Conservation (phyloP, 345 rosid species). For the Salix koriyanagi region DNA sequence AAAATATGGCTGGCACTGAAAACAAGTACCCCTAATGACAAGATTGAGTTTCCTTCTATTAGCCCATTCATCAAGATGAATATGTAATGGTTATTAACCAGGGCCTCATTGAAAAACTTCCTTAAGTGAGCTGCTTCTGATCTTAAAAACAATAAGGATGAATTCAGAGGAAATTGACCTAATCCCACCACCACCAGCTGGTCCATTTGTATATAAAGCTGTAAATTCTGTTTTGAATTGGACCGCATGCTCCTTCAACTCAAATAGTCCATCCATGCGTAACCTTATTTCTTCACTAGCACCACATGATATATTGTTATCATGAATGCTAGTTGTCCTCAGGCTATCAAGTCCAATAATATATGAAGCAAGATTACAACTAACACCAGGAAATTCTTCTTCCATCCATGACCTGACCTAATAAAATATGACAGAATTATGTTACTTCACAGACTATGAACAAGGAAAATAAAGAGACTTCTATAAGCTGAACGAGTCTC, state of each 20-base stretch:
- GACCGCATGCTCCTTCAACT: conserved; percentile 60
- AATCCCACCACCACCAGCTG: conserved; percentile 95
- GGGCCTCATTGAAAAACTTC: not conserved
- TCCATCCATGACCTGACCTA: conserved; percentile 93
- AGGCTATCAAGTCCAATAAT: conserved; percentile 83
- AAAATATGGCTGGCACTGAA: no score
- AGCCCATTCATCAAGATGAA: no score
- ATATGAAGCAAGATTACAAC: conserved; percentile 49
- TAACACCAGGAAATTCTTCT: conserved; percentile 61
- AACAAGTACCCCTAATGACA: no score
- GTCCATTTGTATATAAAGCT: conserved; percentile 91
- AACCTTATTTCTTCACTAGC: conserved; percentile 55
- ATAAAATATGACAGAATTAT: conserved; percentile 7
- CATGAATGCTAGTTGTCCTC: conserved; percentile 42
- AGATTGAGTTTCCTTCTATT: no score
- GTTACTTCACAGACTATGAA: not conserved
- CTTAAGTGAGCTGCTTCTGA: not conserved
- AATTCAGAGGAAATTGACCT: conserved; percentile 42
- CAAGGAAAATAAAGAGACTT: not conserved
- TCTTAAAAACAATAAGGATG: not conserved
- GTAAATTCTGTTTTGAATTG: conserved; percentile 62
- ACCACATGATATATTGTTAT: conserved; percentile 22
- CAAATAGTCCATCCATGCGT: conserved; percentile 83
- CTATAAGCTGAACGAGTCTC: not conserved
- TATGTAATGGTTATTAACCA: no score